A percentile compares a stretch with the other conserved stretches of the same genome.
Evolutionary conservation across 805 yeast species (phyloP).

Genomic region (Scheffersomyces amazonensis): DNA sequence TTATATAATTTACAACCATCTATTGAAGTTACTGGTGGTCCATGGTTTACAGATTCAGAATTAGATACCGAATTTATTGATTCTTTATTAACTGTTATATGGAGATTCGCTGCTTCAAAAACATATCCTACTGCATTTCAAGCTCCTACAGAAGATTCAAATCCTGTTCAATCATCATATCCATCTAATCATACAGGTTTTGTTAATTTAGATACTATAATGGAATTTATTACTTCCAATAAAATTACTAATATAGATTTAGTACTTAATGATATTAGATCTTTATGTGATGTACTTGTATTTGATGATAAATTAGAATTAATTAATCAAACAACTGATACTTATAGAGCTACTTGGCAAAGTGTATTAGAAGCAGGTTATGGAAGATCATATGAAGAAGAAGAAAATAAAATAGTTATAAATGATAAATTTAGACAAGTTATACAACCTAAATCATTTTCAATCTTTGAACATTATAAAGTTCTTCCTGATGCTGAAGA

Average conservation of each 20-base stretch:
- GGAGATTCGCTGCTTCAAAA: conserved; percentile 78
- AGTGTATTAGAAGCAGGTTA: conserved; percentile 72
- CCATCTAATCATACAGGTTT: conserved; percentile 59
- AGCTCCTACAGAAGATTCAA: conserved; percentile 30
- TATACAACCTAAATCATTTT: conserved; percentile 10
- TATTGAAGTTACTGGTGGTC: conserved; percentile 96
- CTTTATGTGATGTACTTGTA: conserved; percentile 83
- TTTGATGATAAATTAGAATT: conserved; percentile 83
- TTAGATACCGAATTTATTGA: conserved; percentile 92
- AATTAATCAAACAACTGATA: conserved; percentile 48
- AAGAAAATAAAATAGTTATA: conserved; percentile 8
- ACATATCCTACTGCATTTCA: conserved; percentile 75
- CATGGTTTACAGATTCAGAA: conserved; percentile 97
- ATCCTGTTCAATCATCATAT: conserved; percentile 46
- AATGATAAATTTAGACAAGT: conserved; percentile 1
- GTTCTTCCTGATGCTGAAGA: conserved; percentile 26
- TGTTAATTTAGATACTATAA: conserved; percentile 71
- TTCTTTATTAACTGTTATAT: conserved; percentile 74
- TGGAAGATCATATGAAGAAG: conserved; percentile 30
- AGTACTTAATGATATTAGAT: conserved; percentile 65
- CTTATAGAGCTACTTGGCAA: conserved; percentile 81
- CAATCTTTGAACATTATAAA: conserved; percentile 29
- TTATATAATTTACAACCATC: conserved; percentile 90
- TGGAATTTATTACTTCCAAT: conserved; percentile 66
- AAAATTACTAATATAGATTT: conserved; percentile 83